These are phyloP conservation scores for Helicostylum pulchrum DNA, from an alignment of 192 early-diverging fungal genomes.

Conservation along the genomic window DNA sequence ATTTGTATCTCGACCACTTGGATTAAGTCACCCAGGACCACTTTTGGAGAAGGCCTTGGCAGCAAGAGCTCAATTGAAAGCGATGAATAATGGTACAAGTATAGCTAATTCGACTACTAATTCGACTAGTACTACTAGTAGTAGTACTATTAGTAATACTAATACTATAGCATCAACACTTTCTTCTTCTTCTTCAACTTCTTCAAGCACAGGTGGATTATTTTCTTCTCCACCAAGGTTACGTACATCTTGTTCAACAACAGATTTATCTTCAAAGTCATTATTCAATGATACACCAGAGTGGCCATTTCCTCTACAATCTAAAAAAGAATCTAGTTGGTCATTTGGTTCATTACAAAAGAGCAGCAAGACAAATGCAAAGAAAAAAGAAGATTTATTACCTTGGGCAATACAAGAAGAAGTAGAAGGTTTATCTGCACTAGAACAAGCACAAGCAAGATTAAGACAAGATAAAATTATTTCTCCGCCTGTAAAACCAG, in stretches of 20 bases:
- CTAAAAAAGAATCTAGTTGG: conserved; percentile 6
- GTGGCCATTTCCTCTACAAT: conserved; percentile 27
- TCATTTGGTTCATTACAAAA: conserved; percentile 10
- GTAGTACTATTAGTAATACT: no score
- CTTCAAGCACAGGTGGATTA: background rate
- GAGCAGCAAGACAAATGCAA: background rate
- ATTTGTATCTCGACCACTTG: conserved; percentile 22
- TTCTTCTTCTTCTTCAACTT: background rate
- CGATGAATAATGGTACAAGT: background rate
- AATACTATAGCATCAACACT: background rate
- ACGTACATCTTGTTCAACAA: background rate
- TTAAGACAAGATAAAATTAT: conserved; percentile 2
- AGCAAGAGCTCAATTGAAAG: conserved; percentile 25
- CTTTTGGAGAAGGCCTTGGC: conserved; percentile 32
- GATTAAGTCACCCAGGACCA: conserved; percentile 17
- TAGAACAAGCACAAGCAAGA: conserved; percentile 26
- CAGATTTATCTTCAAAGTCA: conserved; percentile 1
- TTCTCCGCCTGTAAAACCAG: background rate
- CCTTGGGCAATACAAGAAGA: conserved; percentile 19
- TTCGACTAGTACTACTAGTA: no score
- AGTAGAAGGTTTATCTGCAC: conserved; percentile 13
- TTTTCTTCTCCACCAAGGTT: background rate
- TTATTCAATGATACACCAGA: conserved; percentile 20
- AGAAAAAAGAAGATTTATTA: conserved; percentile 16
- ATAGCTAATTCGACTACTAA: background rate